Conservation (phyloP, 441 rosid genomes). For the Erodium moschatum region DNA sequence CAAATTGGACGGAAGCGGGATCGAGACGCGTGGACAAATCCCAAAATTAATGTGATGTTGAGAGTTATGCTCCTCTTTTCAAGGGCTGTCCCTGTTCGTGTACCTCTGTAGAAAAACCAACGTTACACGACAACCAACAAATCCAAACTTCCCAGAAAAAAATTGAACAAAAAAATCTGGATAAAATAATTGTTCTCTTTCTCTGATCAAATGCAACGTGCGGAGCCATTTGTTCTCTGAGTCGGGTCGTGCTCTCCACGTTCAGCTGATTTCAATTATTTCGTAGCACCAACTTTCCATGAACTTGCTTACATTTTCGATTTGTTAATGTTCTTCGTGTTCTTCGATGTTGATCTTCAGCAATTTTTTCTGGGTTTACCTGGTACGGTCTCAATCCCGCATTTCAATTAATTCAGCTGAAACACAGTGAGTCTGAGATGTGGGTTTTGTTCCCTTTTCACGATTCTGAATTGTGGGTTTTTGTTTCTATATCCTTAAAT, state of each 20-base stretch:
- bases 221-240: not conserved
- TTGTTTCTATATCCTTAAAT: not conserved
- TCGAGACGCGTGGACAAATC: not conserved
- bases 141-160: not conserved
- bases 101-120: not conserved
- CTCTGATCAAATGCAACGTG: not conserved
- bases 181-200: not conserved
- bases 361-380: not conserved
- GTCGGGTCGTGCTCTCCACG: conserved; percentile 8
- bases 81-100: not conserved
- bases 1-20: not conserved
- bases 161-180: not conserved
- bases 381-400: not conserved
- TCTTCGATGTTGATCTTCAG: too few species aligned
- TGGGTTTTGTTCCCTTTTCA: not conserved
- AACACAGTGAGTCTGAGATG: not conserved
- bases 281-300: not conserved
- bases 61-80: conserved; percentile 1
- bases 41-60: conserved; percentile 1
- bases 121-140: not conserved
- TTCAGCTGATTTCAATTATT: not conserved
- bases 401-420: not conserved
- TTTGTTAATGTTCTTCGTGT: not conserved
- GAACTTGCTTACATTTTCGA: not conserved
- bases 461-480: too few species aligned